Percentiles rank a stretch among this genome's conserved stretches.
phyloP scores from a whole-genome alignment of 164 flowering plant genomes.

The Saururus chinensis region DNA sequence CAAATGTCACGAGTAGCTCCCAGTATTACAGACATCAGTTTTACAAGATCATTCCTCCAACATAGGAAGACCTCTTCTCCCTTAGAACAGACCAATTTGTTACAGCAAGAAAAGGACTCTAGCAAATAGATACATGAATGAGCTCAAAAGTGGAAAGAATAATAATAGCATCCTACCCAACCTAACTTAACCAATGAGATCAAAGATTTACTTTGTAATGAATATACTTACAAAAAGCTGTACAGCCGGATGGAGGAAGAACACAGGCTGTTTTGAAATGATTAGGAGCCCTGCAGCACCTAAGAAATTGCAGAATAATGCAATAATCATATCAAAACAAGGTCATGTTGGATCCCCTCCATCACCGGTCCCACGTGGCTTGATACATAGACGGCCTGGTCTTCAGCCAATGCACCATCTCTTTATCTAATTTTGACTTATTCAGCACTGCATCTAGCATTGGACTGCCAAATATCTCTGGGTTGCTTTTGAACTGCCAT shows the following conservation, averaged over 20 bases:
- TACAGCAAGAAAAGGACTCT: not conserved
- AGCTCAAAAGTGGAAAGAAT: not conserved
- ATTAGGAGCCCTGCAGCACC: conserved; percentile 29
- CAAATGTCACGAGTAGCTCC: not conserved
- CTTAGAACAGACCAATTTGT: not conserved
- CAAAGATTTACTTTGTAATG: conserved; percentile 15
- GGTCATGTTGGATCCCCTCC: not conserved
- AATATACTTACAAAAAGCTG: conserved; percentile 46
- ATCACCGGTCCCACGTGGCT: conserved; percentile 51
- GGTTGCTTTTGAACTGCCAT: conserved; percentile 63
- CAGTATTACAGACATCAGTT: not conserved
- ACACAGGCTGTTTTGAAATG: conserved; percentile 33
- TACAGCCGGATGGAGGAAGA: conserved; percentile 37
- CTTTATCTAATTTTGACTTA: conserved; percentile 50
- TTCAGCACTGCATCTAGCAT: conserved; percentile 69
- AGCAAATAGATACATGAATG: not conserved
- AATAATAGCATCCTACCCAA: not conserved
- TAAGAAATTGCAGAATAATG: conserved; percentile 24
- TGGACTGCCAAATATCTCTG: conserved; percentile 72
- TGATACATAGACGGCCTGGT: conserved; percentile 60
- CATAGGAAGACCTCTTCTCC: not conserved
- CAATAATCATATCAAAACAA: conserved; percentile 43
- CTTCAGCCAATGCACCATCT: conserved; percentile 88
- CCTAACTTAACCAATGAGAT: conserved; percentile 7
- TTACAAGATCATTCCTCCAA: not conserved